Conservation (phyloP, 345 rosid species). For the Hypericum androsaemum region DNA sequence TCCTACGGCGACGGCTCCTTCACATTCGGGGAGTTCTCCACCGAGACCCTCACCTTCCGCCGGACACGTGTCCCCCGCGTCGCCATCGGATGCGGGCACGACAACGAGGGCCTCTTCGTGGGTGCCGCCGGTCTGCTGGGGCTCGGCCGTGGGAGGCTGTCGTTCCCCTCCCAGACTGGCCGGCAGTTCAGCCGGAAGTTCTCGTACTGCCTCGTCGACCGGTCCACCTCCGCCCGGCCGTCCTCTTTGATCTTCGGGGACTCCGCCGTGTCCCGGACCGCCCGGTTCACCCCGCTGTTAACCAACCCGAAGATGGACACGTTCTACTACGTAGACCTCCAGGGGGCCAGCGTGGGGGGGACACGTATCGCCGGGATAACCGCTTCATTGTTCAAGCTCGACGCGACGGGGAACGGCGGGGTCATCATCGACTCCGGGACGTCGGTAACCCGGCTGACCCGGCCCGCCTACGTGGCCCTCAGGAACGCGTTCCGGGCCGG, state of each 20-base stretch:
- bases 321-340: constrained; percentile 78
- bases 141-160: constrained; percentile 74
- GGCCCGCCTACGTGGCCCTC: constrained; percentile 53
- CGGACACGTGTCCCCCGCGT: constrained; percentile 50
- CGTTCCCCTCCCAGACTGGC: constrained; percentile 77
- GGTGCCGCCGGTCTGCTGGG: constrained; percentile 93
- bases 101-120: constrained; percentile 82
- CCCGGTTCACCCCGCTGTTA: constrained; percentile 64
- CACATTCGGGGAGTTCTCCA: constrained; percentile 78
- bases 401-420: constrained; percentile 68
- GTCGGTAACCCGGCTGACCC: constrained; percentile 66
- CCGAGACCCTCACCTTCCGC: constrained; percentile 79
- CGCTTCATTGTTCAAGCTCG: constrained; percentile 68
- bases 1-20: constrained; percentile 91
- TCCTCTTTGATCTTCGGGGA: constrained; percentile 77
- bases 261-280: constrained; percentile 57
- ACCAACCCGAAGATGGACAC: constrained; percentile 84
- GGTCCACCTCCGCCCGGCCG: constrained; percentile 71
- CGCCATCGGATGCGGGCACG: constrained; percentile 86
- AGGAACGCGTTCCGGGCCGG: constrained; percentile 55
- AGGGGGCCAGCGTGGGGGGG: constrained; percentile 87
- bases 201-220: constrained; percentile 82
- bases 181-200: constrained; percentile 68
- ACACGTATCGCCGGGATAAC: constrained; percentile 54
- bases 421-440: constrained; percentile 90